Conservation (phyloP, 129 eudicot species). For the Escallonia herrerae region DNA sequence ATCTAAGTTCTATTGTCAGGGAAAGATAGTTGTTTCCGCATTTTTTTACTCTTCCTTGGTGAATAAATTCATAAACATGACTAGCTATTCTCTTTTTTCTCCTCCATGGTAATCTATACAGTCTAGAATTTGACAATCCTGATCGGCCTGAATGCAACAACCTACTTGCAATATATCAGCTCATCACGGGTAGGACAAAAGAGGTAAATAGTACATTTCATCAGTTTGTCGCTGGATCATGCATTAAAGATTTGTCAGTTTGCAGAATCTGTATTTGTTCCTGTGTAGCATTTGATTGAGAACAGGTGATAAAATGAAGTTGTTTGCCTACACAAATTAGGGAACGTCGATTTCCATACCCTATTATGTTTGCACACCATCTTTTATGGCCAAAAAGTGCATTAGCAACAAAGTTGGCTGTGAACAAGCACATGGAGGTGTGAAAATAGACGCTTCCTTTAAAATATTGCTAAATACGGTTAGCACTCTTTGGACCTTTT, state of each 20-base stretch:
- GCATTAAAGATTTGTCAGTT: no score
- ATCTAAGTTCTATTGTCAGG: not conserved
- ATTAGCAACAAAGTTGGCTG: no score
- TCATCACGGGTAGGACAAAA: conserved; percentile 74
- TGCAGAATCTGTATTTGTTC: no score
- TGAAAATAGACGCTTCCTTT: no score
- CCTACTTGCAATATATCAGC: conserved; percentile 85
- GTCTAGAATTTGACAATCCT: conserved; percentile 87
- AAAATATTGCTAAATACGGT: no score
- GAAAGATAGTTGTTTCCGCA: not conserved
- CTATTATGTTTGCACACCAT: no score
- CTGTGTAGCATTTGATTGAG: not conserved
- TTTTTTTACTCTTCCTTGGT: not conserved
- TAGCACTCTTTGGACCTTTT: no score
- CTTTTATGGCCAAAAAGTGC: no score
- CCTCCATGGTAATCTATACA: conserved; percentile 18
- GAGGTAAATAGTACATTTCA: conserved; percentile 40
- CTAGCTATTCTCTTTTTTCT: conserved; percentile 1
- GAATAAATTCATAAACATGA: conserved; percentile 5
- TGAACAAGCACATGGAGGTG: no score
- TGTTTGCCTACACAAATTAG: not conserved
- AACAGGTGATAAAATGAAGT: not conserved
- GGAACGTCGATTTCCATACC: no score
- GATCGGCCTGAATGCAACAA: conserved; percentile 95
- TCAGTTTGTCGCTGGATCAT: no score